Evolutionary conservation across 768 basidiomycete genomes (phyloP).

Genomic region (Tulasnella sp.): DNA sequence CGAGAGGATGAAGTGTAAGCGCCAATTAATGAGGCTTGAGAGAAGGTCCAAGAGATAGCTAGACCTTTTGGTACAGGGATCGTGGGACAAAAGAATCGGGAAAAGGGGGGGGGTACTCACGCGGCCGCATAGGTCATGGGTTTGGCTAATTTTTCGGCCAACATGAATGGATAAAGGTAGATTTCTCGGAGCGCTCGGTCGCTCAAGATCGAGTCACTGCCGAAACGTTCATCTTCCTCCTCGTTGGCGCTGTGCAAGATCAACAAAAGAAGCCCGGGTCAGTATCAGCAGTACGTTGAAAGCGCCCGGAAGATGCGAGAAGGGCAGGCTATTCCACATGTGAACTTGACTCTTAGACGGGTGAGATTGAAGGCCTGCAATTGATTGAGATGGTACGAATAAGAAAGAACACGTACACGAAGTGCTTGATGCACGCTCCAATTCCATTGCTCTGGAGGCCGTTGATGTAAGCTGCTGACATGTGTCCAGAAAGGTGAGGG

Average conservation of each 20-base stretch:
- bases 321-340: background rate
- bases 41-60: background rate
- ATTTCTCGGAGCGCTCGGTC: slow-evolving; percentile 65
- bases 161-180: slow-evolving; percentile 68
- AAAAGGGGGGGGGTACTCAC: slow-evolving; percentile 43
- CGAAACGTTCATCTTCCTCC: slow-evolving; percentile 66
- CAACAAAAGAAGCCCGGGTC: background rate
- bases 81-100: background rate
- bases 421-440: slow-evolving; percentile 70
- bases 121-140: slow-evolving; percentile 65
- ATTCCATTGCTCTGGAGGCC: slow-evolving; percentile 65
- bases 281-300: background rate
- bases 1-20: background rate
- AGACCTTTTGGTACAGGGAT: background rate
- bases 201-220: slow-evolving; percentile 63
- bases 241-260: slow-evolving; percentile 49
- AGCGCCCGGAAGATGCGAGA: background rate
- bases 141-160: slow-evolving; percentile 46
- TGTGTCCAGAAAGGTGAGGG: slow-evolving; percentile 64
- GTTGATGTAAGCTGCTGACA: slow-evolving; percentile 68
- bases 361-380: too few species aligned
- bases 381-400: background rate
- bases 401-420: slow-evolving; percentile 36
- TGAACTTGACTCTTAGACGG: background rate
- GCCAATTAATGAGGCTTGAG: background rate